Evolutionary conservation across 495 filamentous ascomycete genomes (phyloP), one percentile per base, ranked within the genome.

Genomic region (Usnea hakonensis): DNA sequence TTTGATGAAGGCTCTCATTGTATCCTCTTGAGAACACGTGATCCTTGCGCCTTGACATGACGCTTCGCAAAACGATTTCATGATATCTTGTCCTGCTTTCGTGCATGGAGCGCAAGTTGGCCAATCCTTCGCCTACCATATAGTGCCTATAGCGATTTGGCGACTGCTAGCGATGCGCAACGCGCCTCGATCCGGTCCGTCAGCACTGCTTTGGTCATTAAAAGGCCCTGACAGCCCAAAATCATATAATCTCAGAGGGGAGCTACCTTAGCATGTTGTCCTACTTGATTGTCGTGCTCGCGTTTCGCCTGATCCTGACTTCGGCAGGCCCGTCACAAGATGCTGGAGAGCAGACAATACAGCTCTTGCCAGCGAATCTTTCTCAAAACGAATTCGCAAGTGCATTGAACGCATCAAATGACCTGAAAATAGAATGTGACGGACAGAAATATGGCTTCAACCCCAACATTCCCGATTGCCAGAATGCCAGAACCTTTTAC

Each of bases 391-490:
- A 32, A 19, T 3, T 1, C n/a, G 1, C 26, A 0, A 16, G 16
- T 5, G 23, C 1, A 16, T 3, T 52, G 14, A 52, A 52, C 3
- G 48, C 28, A 19, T 52, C 48, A 32, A 52, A 52, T 28, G 6
- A 1, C 14, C 4, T 52, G 19, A 26, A 7, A 2, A 32, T 52
- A 5, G 26, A 52, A 52, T 52, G 48, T 6, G 48, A 52, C 28
- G 48, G 48, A 52, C 26, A 52, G 19, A 52, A 32, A n/a, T 52
- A 52, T 28, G 48, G 48, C 26, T 52, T 52, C 48, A 52, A 52
- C n/a, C 48, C 48, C 14, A 10, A 52, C 26, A 28, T 52, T 5
- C 0, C 16, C 48, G 48, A 52, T 16, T 52, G 48, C 28, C 28
- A 52, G 16, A 19, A 32, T 5, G 48, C 48, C 28, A 52, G 48